These are phyloP conservation scores for Aspergillus carbonarius DNA, from an alignment of 2,329 filamentous ascomycete genomes.

Conservation along the genomic window DNA sequence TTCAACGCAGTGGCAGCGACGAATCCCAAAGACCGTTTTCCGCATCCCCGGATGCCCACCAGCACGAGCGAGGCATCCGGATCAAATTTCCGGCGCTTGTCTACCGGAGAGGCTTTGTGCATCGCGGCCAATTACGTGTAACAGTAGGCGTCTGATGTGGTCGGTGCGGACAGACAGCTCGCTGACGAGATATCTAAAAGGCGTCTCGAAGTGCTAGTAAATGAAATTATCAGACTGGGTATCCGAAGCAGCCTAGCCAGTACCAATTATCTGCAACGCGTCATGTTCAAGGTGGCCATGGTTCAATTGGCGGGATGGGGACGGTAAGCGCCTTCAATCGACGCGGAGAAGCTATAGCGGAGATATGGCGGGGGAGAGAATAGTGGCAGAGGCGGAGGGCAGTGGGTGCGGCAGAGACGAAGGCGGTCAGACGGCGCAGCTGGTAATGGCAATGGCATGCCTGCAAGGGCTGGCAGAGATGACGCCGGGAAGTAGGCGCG, in stretches of 20 bases:
- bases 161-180: neutral
- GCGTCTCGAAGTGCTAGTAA: neutral
- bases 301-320: neutral
- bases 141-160: slow-evolving; percentile 3
- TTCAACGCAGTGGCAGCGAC: slow-evolving; percentile 45
- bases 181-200: neutral
- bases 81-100: slow-evolving; percentile 29
- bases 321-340: neutral
- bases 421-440: slow-evolving; percentile 3
- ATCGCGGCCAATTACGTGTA: slow-evolving; percentile 5
- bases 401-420: neutral
- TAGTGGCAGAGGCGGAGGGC: neutral
- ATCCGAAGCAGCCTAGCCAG: neutral
- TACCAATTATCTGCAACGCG: neutral
- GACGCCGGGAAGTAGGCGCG: neutral
- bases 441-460: neutral
- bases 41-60: slow-evolving; percentile 45
- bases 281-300: neutral
- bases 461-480: neutral
- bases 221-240: neutral
- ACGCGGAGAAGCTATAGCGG: slow-evolving; percentile 2
- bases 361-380: neutral
- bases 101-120: slow-evolving; percentile 10
- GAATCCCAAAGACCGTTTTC: slow-evolving; percentile 45
- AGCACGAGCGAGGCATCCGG: slow-evolving; percentile 43